A percentile compares a stretch with the other conserved stretches of the same genome.
Evolutionary conservation across 345 rosid genomes (phyloP).

Genomic region (Aquilaria yunnanensis): DNA sequence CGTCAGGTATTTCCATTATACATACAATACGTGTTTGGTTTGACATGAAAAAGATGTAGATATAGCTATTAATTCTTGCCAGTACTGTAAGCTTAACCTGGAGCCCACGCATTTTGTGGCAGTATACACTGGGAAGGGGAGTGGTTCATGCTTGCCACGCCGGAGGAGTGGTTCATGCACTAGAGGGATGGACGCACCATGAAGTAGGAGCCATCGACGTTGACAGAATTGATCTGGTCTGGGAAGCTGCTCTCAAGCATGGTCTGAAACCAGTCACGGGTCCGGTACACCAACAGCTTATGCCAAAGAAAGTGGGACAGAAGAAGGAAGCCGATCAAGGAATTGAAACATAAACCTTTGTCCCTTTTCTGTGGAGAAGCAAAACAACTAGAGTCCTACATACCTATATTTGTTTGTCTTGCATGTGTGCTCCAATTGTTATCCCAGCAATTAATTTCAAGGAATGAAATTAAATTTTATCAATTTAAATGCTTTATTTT

Average conservation of each 20-base stretch:
- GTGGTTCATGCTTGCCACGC: constrained; percentile 99
- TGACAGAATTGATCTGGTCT: constrained; percentile 76
- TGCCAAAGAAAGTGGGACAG: neutral
- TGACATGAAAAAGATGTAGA: neutral
- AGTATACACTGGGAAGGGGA: constrained; percentile 97
- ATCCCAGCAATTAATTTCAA: no score
- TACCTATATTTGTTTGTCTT: no score
- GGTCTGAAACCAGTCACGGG: constrained; percentile 49
- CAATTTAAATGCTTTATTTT: no score
- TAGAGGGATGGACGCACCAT: constrained; percentile 91
- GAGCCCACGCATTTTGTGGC: constrained; percentile 17
- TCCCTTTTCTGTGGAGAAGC: neutral
- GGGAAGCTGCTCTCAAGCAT: constrained; percentile 87
- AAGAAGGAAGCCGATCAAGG: neutral
- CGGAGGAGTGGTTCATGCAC: constrained; percentile 85
- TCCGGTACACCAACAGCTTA: neutral
- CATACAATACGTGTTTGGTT: neutral
- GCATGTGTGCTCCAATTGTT: no score
- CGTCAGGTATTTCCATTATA: no score
- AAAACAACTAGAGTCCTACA: neutral
- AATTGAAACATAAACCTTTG: neutral
- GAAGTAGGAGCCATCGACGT: constrained; percentile 96
- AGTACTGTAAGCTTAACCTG: neutral
- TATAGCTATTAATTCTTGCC: neutral
- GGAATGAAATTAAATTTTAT: no score